Conservation (phyloP, 495 filamentous ascomycete genomes). For the Ascobolus immersus region DNA sequence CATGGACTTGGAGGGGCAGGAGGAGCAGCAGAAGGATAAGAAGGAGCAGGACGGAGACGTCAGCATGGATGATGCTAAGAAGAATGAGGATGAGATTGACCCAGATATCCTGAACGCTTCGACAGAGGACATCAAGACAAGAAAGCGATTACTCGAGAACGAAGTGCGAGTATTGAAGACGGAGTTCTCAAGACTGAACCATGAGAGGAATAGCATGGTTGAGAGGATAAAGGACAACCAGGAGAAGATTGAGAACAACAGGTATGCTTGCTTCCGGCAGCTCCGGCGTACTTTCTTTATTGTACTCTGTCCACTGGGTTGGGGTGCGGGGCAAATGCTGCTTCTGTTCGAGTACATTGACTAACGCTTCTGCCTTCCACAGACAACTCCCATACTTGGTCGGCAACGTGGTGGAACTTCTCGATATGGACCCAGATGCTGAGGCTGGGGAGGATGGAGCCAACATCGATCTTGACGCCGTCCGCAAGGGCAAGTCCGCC, state of each 20-base stretch:
- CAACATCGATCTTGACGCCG: constrained; percentile 95
- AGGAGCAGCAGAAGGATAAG: constrained; percentile 41
- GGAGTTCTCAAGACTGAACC: constrained; percentile 77
- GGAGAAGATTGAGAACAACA: constrained; percentile 97
- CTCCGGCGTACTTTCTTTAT: constrained; percentile 1
- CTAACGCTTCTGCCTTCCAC: constrained; percentile 7
- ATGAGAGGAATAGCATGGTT: constrained; percentile 81
- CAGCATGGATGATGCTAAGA: constrained; percentile 63
- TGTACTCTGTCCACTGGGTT: background rate
- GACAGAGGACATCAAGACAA: constrained; percentile 79
- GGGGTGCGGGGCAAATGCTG: constrained; percentile 3
- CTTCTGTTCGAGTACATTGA: constrained; percentile 2
- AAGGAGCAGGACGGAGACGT: constrained; percentile 49
- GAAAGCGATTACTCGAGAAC: constrained; percentile 74
- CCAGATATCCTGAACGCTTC: constrained; percentile 70
- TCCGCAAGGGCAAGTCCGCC: constrained; percentile 85
- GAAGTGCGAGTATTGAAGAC: constrained; percentile 96
- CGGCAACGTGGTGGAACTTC: constrained; percentile 87
- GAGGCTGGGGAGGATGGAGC: constrained; percentile 92
- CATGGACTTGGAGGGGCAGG: constrained; percentile 40
- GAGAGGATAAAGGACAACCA: constrained; percentile 98
- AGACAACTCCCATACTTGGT: constrained; percentile 97
- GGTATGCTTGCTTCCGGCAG: no score
- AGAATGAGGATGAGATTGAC: constrained; percentile 55
- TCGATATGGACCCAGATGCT: constrained; percentile 87